Conservation (phyloP, 176 grass and related monocot species). For the Cymbopogon citratus region DNA sequence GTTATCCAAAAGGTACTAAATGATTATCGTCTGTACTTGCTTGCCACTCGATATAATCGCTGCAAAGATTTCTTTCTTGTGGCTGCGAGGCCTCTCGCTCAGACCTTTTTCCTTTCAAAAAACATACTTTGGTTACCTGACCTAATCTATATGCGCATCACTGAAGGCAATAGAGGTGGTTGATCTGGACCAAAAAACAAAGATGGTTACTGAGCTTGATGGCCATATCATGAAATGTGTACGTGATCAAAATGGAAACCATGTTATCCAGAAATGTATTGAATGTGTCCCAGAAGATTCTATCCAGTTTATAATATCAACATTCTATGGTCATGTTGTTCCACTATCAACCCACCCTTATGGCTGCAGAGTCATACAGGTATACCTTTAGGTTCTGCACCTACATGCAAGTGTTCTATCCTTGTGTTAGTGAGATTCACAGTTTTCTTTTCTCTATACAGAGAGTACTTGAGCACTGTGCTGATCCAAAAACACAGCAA, state of each 20-base stretch:
- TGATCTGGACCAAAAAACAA: slow-evolving; percentile 89
- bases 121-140: neutral
- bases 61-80: neutral
- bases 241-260: slow-evolving; percentile 95
- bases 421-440: slow-evolving; percentile 11
- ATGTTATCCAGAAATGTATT: slow-evolving; percentile 98
- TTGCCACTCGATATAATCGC: neutral
- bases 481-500: slow-evolving; percentile 67
- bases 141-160: neutral
- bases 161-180: slow-evolving; percentile 88
- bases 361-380: slow-evolving; percentile 92
- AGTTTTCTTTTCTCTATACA: slow-evolving; percentile 32
- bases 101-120: neutral
- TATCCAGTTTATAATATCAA: slow-evolving; percentile 82
- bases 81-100: neutral
- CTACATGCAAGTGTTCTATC: neutral
- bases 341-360: slow-evolving; percentile 87
- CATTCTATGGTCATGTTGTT: slow-evolving; percentile 90
- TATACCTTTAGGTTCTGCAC: slow-evolving; percentile 15
- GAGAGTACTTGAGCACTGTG: slow-evolving; percentile 82
- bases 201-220: slow-evolving; percentile 85
- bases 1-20: slow-evolving; percentile 46
- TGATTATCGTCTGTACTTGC: neutral
- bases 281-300: slow-evolving; percentile 83
- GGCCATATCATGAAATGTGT: slow-evolving; percentile 86